Conservation (phyloP, 2,329 filamentous ascomycete species). For the Aspergillus cejpii region DNA sequence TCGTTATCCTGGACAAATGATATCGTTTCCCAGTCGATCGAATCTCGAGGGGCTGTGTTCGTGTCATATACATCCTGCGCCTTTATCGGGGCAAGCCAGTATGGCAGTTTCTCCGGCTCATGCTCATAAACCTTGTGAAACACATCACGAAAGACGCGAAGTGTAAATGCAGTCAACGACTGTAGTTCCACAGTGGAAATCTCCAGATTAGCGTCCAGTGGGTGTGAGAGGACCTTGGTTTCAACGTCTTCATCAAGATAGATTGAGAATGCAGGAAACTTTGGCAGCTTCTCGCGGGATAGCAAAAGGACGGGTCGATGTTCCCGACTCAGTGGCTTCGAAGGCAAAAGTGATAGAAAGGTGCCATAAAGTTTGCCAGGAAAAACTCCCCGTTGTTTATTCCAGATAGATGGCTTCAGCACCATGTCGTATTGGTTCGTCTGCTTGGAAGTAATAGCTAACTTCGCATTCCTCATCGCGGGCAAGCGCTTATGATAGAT, state of each 20-base stretch:
- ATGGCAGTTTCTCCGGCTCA: slow-evolving; percentile 60
- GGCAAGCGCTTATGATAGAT: slow-evolving; percentile 65
- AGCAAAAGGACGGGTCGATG: slow-evolving; percentile 64
- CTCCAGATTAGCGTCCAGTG: slow-evolving; percentile 34
- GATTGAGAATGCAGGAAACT: slow-evolving; percentile 61
- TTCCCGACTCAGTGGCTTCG: slow-evolving; percentile 50
- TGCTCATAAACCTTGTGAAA: slow-evolving; percentile 81
- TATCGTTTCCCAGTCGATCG: slow-evolving; percentile 44
- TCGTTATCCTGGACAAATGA: slow-evolving; percentile 34
- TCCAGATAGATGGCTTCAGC: slow-evolving; percentile 72
- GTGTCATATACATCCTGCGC: slow-evolving; percentile 5
- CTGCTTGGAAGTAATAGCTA: slow-evolving; percentile 76
- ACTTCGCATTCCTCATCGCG: slow-evolving; percentile 74
- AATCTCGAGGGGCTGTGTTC: slow-evolving; percentile 4
- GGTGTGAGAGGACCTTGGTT: slow-evolving; percentile 51
- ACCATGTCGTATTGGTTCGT: slow-evolving; percentile 68
- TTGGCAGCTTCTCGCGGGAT: slow-evolving; percentile 59
- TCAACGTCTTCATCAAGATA: slow-evolving; percentile 61
- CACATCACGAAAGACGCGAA: slow-evolving; percentile 70
- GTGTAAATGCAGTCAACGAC: slow-evolving; percentile 63
- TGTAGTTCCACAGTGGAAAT: slow-evolving; percentile 43
- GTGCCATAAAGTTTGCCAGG: slow-evolving; percentile 56
- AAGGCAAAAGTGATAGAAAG: slow-evolving; percentile 53
- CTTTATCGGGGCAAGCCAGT: slow-evolving; percentile 66
- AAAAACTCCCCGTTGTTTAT: slow-evolving; percentile 35